Base-by-base conservation (phyloP, 2,329 filamentous ascomycete genomes). In the Fusarium sp. region DNA sequence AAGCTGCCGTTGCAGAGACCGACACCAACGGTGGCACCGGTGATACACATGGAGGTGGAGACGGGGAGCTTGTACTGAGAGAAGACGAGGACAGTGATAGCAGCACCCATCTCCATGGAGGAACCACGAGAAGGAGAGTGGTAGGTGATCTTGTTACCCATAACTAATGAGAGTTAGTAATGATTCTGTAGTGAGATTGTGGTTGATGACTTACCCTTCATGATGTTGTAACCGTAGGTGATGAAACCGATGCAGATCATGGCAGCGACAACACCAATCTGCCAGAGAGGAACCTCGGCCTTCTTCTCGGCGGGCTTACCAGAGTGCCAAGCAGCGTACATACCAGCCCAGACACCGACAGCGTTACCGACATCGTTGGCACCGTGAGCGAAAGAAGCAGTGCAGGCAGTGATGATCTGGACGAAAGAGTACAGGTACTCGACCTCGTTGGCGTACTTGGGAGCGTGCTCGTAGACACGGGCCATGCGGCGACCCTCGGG, bases 201-300 rank as follows among this genome's bases (percentile, higher is more conserved):
- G n/a, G 3, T n/a, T n/a, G 15, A 15, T 10, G 9, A 67, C 84
- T 77, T 79, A 88, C 86, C 88, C 81, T 91, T 92, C 90, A 93
- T 93, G 80, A 93, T 93, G 82, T 93, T 93, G 82, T 93, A 93
- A 11, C 91, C 91, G 72, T 93, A 93, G 15, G 90, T 93, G 74
- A 89, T 83, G 58, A 93, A 83, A 70, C 91, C 91, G 40, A 89
- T 66, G 45, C 85, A 91, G 74, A 93, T 89, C 37, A 83, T 87
- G 2, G 82, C 76, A 25, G 88, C 84, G 14, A 91, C 81, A 18
- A 94, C 89, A 49, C 89, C 91, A 54, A 94, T 85, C 78, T 93
- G 91, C 92, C 92, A 95, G 43, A 91, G 74, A 5, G 90, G 89
- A 0, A 94, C 91, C 0, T 85, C 78, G 5, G 88, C 86, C 80